phyloP scores from a whole-genome alignment of 108 stramenopile species.

The Cyclotella choctawhatcheeana region DNA sequence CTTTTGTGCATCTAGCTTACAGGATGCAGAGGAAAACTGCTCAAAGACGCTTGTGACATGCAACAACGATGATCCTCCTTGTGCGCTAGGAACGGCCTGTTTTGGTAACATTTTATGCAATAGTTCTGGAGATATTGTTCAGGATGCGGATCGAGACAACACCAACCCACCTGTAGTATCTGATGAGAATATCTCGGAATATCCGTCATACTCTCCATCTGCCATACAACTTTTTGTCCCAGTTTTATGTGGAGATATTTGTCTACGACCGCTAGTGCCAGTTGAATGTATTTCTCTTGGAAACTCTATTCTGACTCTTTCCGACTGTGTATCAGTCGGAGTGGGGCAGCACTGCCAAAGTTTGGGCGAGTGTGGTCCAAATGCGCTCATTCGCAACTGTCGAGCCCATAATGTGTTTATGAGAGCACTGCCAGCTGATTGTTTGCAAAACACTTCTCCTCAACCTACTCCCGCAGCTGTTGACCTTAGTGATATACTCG shows the following conservation, averaged over 20 bases:
- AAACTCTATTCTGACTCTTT: constrained; percentile 12
- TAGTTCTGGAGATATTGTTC: neutral
- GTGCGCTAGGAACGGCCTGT: constrained; percentile 35
- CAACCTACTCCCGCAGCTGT: constrained; percentile 8
- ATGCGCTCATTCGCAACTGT: constrained; percentile 24
- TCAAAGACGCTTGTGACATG: constrained; percentile 33
- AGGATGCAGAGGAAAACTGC: constrained; percentile 33
- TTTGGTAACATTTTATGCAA: constrained; percentile 38
- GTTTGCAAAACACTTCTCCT: neutral
- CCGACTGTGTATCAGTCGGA: constrained; percentile 20
- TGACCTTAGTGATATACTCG: neutral
- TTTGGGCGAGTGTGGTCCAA: constrained; percentile 30
- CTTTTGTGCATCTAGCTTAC: constrained; percentile 42
- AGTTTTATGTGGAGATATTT: constrained; percentile 26
- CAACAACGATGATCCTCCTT: constrained; percentile 38
- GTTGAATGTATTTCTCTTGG: constrained; percentile 22
- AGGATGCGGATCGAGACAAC: too few species aligned
- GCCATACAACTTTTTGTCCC: neutral
- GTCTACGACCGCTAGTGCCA: constrained; percentile 24
- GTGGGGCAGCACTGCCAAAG: constrained; percentile 38
- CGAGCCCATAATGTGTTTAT: constrained; percentile 24
- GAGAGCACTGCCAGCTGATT: constrained; percentile 19
- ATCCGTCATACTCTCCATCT: constrained; percentile 4
- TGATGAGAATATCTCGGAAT: neutral
- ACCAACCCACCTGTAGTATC: constrained; percentile 6